A percentile compares a stretch with the other conserved stretches of the same genome.
Conservation (phyloP, 805 yeast genomes). For the fission yeast (Schizosaccharomyces pombe) region DNA sequence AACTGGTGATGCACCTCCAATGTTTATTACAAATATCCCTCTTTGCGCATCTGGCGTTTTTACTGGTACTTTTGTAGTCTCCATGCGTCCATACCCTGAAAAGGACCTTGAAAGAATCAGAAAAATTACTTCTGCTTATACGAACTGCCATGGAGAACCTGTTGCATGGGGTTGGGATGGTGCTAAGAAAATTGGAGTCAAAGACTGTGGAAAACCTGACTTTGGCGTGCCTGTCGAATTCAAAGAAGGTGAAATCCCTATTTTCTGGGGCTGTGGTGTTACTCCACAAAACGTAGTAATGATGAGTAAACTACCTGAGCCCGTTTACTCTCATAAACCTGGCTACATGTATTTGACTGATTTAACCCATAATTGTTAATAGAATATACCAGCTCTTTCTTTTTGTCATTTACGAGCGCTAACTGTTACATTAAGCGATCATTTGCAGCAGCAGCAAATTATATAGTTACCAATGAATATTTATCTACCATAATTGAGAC, state of each 20-base stretch:
- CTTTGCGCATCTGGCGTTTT: slow-evolving; percentile 17
- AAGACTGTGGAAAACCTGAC: slow-evolving; percentile 17
- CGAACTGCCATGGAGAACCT: slow-evolving; percentile 21
- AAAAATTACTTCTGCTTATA: slow-evolving; percentile 15
- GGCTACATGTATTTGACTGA: slow-evolving; percentile 8
- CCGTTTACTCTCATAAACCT: slow-evolving; percentile 7
- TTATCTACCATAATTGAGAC: no score
- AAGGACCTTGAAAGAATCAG: slow-evolving; percentile 16
- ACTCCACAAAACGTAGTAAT: slow-evolving; percentile 20
- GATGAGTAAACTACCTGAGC: slow-evolving; percentile 5
- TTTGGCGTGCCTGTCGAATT: slow-evolving; percentile 18
- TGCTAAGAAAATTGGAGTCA: slow-evolving; percentile 17
- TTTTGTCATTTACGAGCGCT: neutral
- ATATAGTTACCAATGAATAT: no score
- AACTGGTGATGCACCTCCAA: slow-evolving; percentile 8
- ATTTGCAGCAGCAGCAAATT: no score
- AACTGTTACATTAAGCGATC: no score
- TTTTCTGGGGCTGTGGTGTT: slow-evolving; percentile 25
- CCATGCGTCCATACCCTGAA: slow-evolving; percentile 21
- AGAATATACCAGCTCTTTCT: neutral
- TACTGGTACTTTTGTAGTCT: slow-evolving; percentile 18
- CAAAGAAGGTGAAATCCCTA: slow-evolving; percentile 19
- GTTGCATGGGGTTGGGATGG: slow-evolving; percentile 23
- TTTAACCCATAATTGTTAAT: neutral
- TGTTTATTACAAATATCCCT: slow-evolving; percentile 7